phyloP scores from a whole-genome alignment of 345 rosid genomes.

The Camelina hispida region DNA sequence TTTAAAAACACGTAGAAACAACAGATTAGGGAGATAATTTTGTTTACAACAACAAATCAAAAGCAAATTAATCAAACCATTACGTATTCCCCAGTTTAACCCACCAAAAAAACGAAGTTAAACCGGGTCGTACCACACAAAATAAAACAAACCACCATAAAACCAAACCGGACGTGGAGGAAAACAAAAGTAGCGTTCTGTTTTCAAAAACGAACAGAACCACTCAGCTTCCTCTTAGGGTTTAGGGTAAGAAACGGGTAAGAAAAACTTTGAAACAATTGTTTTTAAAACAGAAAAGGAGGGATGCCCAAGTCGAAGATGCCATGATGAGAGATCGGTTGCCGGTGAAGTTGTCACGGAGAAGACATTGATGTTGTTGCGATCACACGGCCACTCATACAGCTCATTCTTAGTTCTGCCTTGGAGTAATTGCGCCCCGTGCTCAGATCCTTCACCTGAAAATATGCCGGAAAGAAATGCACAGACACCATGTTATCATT shows the following conservation, averaged over 20 bases:
- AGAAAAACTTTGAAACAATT: no score
- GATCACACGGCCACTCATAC: no score
- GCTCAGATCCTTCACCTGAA: no score
- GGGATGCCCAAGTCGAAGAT: no score
- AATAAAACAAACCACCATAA: slow-evolving; percentile 10
- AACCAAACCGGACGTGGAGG: slow-evolving; percentile 35
- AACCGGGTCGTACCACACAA: slow-evolving; percentile 28
- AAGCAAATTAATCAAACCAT: slow-evolving; percentile 27
- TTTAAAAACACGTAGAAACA: slow-evolving; percentile 47
- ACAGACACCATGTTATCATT: no score
- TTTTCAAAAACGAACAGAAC: slow-evolving; percentile 45
- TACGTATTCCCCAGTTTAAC: slow-evolving; percentile 36
- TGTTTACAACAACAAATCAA: slow-evolving; percentile 4
- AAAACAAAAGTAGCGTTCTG: slow-evolving; percentile 35
- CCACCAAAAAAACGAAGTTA: slow-evolving; percentile 31
- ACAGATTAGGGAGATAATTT: slow-evolving; percentile 42
- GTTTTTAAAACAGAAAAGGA: no score
- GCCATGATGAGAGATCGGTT: no score
- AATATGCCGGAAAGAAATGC: no score
- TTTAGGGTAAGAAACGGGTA: not conserved
- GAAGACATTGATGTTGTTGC: no score
- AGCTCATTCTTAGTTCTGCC: no score
- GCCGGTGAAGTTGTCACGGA: no score
- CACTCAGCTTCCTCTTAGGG: slow-evolving; percentile 12
- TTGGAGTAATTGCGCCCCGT: no score